Evolutionary conservation across 139 green algal genomes (phyloP), one percentile per base, ranked within the genome.

Genomic region (Chlamydomonas sp.): DNA sequence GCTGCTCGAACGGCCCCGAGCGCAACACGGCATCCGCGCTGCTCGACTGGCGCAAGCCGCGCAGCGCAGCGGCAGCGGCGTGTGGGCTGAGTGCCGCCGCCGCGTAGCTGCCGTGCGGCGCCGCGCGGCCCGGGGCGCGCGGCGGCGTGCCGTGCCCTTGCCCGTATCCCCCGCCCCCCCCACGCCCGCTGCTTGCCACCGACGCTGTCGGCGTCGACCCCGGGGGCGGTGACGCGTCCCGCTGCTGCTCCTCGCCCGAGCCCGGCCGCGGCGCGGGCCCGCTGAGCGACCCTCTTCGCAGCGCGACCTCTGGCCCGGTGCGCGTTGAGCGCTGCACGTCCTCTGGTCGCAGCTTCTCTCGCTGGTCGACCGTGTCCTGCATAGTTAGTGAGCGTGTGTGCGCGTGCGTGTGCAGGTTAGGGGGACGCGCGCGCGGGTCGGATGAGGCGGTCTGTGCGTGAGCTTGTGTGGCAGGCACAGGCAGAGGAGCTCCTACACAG

Each of bases 281-380:
- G 8, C 34, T 22, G 6, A 64, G 54, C 22, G 54, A 30, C 54
- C 54, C 54, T 36, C 8, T 10, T 22, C 34, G 54, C 22, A 64
- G 54, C 8, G 22, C 10, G 24, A 64, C 54, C 22, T 30, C 54
- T 36, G 54, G 54, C 6, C 54, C 54, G 24, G 30, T 64, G 24
- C 8, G 24, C 16, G 10, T 26, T 10, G 30, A 26, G 24, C 54
- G 54, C 54, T 64, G 54, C 54, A 64, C 54, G 26, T 64, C 54
- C 54, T 64, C 54, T 64, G 8, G 54, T 6, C 54, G 22, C 54
- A 66, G 37, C n/a, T 43, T 1, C 0, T 64, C 31, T 1, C 38
- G 75, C 0, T 58, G 39, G n/a, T 69, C 70, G 29, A 74, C 34
- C n/a, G 37, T 22, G 6, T 65, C 28, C 38, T 79, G n/a, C n/a